Conservation (phyloP, 2,329 filamentous ascomycete genomes). For the Colletotrichum sp. region DNA sequence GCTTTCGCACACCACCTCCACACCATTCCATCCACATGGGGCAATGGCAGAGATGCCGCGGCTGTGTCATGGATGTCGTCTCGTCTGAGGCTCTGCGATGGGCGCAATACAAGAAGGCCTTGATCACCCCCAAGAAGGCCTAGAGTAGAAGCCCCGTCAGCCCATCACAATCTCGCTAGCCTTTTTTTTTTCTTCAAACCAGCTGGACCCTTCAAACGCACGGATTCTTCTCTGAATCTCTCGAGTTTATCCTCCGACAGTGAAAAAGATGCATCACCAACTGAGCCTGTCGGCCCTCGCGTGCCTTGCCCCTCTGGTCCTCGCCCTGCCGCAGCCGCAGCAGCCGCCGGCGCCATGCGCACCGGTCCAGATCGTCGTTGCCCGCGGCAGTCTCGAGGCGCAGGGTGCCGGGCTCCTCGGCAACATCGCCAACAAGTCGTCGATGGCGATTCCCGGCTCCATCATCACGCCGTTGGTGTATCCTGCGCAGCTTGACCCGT, state of each 20-base stretch:
- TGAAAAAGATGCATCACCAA: background rate
- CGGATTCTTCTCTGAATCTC: background rate
- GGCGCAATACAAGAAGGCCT: slow-evolving; percentile 14
- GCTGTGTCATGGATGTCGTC: slow-evolving; percentile 6
- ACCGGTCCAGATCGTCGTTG: slow-evolving; percentile 42
- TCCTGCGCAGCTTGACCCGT: slow-evolving; percentile 39
- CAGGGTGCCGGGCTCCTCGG: slow-evolving; percentile 38
- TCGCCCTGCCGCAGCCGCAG: background rate
- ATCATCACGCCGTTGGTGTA: slow-evolving; percentile 40
- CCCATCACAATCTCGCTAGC: background rate
- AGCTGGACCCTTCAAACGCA: background rate
- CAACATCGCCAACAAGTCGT: slow-evolving; percentile 35
- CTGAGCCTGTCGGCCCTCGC: slow-evolving; percentile 4
- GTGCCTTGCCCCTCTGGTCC: background rate
- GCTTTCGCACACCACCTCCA: background rate
- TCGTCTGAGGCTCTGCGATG: background rate
- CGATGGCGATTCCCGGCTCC: slow-evolving; percentile 36
- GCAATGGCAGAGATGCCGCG: background rate
- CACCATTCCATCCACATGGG: background rate
- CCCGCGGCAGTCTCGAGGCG: slow-evolving; percentile 41
- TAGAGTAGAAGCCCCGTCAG: background rate
- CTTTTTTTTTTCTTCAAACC: background rate
- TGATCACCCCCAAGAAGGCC: background rate
- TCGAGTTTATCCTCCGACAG: background rate
- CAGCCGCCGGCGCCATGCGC: background rate